Base-by-base conservation (phyloP, 768 basidiomycete species). In the Leccinellum luteum region DNA sequence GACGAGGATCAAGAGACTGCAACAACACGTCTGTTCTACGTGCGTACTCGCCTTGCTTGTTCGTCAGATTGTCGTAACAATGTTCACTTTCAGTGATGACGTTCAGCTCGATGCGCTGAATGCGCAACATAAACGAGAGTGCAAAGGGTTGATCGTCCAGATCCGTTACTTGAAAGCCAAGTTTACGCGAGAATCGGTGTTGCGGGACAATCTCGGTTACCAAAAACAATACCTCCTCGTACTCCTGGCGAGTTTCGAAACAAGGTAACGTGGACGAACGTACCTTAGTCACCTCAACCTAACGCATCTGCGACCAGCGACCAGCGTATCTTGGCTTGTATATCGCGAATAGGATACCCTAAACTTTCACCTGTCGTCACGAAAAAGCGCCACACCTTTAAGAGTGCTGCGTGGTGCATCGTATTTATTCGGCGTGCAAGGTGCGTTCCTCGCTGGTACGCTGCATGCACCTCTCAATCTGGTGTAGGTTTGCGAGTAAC, bases 81-180 rank as follows among this genome's bases (percentile, higher is more conserved):
- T 35, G 9, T 13, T 28, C 14, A 21, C 27, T 23, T 21, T 60
- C 35, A 38, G 86, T 19, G 83, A 89, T 58, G 78, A 80, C 5
- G 66, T 63, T 15, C 81, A 85, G 65, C 60, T 92, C 5, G 76
- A 78, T 3, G 74, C 76, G 13, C 66, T 91, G 60, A 85, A 80
- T 61, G 63, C 74, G 3, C 86, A 85, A 70, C 92, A 94, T 68
- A 91, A 89, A 60, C 83, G 85, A 60, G 94, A 98, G 69, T 89
- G 90, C 76, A 94, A 94, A 68, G 92, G 93, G 9, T 77, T 98
- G 19, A 85, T 98, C 50, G 84, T 92, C 8, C 93, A 97, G 71
- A 93, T 97, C 57, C 82, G 81, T 43, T 98, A 97, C 73, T 79
- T 98, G 63, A 96, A 98, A 71, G 89, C 90, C 54, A 93, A 92